Percentiles rank a stretch among this genome's conserved stretches.
These are phyloP conservation scores for Xylaria castorea DNA, from an alignment of 495 filamentous ascomycete genomes.

Conservation along the genomic window DNA sequence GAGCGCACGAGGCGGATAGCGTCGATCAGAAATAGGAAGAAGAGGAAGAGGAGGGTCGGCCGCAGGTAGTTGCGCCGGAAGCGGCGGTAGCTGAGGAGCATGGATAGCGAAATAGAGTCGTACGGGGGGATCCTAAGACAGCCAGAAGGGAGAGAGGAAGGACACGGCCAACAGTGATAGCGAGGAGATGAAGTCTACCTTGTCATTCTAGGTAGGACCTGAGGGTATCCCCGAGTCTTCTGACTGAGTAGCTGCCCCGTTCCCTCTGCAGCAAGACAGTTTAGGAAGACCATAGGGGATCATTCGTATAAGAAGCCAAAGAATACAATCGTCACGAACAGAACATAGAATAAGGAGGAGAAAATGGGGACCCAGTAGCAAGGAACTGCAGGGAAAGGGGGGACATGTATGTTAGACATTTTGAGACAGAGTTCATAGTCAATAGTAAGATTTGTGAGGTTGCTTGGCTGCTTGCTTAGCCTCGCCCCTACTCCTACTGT, in stretches of 20 bases:
- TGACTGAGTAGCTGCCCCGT: neutral
- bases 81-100: constrained; percentile 41
- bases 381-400: constrained; percentile 9
- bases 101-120: constrained; percentile 30
- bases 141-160: neutral
- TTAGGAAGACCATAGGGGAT: constrained; percentile 15
- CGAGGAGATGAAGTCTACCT: constrained; percentile 6
- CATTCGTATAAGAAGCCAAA: neutral
- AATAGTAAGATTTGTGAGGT: constrained; percentile 20
- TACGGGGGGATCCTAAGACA: neutral
- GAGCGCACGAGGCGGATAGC: constrained; percentile 34
- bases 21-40: constrained; percentile 43
- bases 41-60: constrained; percentile 38
- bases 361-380: neutral
- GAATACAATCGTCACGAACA: constrained; percentile 9
- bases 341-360: neutral
- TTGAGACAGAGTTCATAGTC: neutral
- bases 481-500: constrained; percentile 5
- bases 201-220: constrained; percentile 16
- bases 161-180: neutral
- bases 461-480: constrained; percentile 22
- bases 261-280: constrained; percentile 13
- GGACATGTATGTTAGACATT: neutral
- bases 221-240: constrained; percentile 15
- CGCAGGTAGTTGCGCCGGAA: constrained; percentile 43